Conservation (phyloP, 768 basidiomycete species). For the Tylopilus sp. region DNA sequence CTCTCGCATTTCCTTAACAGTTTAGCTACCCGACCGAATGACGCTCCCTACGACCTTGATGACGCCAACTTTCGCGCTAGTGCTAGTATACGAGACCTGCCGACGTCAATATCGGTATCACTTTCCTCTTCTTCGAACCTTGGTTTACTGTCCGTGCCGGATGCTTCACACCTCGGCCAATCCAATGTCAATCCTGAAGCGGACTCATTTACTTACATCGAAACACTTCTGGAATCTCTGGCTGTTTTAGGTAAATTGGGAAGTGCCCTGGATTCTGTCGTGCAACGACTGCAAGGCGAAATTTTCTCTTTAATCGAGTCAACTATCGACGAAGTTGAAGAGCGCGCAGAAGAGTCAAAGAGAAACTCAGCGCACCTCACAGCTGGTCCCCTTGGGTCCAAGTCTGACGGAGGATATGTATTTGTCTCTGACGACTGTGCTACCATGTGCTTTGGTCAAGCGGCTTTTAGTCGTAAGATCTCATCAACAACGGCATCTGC, state of each 20-base stretch:
- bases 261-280: conserved; percentile 74
- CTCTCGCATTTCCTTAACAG: conserved; percentile 62
- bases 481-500: conserved; percentile 44
- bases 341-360: conserved; percentile 78
- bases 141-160: conserved; percentile 16
- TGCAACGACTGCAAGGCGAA: conserved; percentile 81
- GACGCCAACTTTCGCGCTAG: conserved; percentile 33
- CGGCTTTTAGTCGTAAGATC: conserved; percentile 21
- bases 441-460: conserved; percentile 20
- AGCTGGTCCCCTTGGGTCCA: conserved; percentile 36
- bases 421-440: conserved; percentile 32
- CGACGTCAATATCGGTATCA: conserved; percentile 19
- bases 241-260: conserved; percentile 88
- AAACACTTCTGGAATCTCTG: conserved; percentile 88
- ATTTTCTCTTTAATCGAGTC: conserved; percentile 80
- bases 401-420: conserved; percentile 53
- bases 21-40: conserved; percentile 70
- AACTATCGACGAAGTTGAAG: conserved; percentile 89
- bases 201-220: conserved; percentile 92
- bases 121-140: conserved; percentile 26
- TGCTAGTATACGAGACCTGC: conserved; percentile 17
- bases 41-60: conserved; percentile 66
- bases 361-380: conserved; percentile 39
- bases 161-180: conserved; percentile 21
- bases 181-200: conserved; percentile 70